phyloP scores from a whole-genome alignment of 2,329 filamentous ascomycete species.

The Talaromyces albobiverticillius region DNA sequence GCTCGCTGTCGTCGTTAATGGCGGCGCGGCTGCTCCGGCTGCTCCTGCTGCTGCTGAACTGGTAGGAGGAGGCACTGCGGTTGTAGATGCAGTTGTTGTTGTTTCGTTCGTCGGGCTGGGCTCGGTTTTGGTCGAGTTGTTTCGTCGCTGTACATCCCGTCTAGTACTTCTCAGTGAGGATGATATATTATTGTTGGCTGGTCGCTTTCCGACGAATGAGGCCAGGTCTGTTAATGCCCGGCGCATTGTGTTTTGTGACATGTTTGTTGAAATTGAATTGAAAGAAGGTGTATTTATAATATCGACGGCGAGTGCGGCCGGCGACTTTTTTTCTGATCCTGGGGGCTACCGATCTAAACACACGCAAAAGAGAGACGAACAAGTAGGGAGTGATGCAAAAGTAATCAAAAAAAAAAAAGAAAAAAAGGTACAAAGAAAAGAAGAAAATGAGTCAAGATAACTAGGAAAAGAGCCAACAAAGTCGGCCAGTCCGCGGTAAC shows the following conservation, averaged over 20 bases:
- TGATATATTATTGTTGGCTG: conserved; percentile 14
- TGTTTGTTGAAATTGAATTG: no score
- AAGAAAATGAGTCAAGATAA: neutral
- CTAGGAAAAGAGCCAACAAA: no score
- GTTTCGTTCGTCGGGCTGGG: conserved; percentile 14
- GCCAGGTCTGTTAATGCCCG: conserved; percentile 2
- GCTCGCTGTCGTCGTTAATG: conserved; percentile 13
- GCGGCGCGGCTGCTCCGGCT: conserved; percentile 23
- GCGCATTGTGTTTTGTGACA: neutral
- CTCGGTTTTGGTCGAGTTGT: conserved; percentile 6
- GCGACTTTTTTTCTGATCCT: no score
- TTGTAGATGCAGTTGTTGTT: conserved; percentile 16
- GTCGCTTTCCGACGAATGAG: conserved; percentile 1
- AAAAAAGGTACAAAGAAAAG: neutral
- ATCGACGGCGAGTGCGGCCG: no score
- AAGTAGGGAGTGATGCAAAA: no score
- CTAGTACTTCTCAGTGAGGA: neutral
- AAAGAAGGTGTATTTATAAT: no score
- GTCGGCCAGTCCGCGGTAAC: neutral
- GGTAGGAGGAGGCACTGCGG: conserved; percentile 8
- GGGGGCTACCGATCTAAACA: no score
- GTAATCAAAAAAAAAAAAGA: no score
- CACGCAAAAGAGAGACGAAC: no score
- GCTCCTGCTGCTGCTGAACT: conserved; percentile 17
- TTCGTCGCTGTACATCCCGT: conserved; percentile 3